These are phyloP conservation scores for Marasmius sp. DNA, from an alignment of 1,284 basidiomycete genomes.

Conservation along the genomic window DNA sequence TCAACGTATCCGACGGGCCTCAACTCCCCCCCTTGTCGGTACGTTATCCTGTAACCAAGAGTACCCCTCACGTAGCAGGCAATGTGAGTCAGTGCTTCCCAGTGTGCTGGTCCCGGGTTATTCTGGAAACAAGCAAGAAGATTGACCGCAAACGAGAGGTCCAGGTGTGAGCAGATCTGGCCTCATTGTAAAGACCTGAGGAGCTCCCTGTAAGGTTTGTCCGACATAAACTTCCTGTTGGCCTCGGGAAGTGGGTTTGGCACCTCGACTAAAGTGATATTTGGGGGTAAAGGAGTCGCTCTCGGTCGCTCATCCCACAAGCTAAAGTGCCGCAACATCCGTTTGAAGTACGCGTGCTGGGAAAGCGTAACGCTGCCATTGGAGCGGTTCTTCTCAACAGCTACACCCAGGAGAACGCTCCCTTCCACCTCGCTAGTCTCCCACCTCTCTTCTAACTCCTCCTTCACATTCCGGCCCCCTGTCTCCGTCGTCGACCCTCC, in stretches of 20 bases:
- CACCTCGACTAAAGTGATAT: conserved; percentile 9
- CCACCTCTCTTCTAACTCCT: background rate
- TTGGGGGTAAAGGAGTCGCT: conserved; percentile 24
- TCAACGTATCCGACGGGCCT: no score
- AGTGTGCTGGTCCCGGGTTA: no score
- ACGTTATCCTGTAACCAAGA: no score
- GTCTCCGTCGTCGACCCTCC: background rate
- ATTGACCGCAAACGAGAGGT: no score
- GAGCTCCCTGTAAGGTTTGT: no score
- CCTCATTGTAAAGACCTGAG: no score
- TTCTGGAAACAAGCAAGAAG: no score
- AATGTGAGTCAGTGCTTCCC: no score
- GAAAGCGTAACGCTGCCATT: conserved; percentile 12
- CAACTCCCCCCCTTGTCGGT: no score
- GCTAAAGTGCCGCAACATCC: conserved; percentile 16
- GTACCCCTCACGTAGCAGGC: no score
- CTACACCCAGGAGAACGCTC: conserved; percentile 3
- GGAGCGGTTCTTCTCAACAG: conserved; percentile 12
- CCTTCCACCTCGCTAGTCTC: conserved; percentile 1
- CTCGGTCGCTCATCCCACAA: conserved; percentile 11
- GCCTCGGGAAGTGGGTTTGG: background rate
- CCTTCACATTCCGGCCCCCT: background rate
- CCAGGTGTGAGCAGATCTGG: no score
- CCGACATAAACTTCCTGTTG: no score
- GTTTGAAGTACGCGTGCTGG: conserved; percentile 19